These are phyloP conservation scores for Phytophthora hybrid DNA, from an alignment of 352 stramenopile genomes.

Conservation along the genomic window DNA sequence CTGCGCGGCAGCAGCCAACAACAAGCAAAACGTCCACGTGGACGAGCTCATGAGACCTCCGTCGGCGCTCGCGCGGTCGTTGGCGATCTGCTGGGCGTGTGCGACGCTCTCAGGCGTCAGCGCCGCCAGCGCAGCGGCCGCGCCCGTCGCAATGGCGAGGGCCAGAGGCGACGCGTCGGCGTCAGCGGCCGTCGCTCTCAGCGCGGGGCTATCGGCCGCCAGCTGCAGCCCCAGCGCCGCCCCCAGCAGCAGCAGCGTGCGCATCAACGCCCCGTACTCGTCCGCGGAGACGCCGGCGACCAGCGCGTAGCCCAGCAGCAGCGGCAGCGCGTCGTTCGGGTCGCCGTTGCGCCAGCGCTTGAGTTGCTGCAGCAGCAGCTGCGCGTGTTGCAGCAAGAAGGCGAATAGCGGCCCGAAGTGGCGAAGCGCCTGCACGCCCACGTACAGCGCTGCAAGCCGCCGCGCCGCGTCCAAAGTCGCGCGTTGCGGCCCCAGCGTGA, in stretches of 20 bases:
- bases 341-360: conserved; percentile 27
- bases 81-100: conserved; percentile 42
- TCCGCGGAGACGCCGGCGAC: conserved; percentile 69
- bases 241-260: conserved; percentile 59
- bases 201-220: conserved; percentile 13
- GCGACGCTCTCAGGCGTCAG: conserved; percentile 37
- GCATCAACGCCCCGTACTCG: conserved; percentile 72
- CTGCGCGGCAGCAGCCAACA: conserved; percentile 22
- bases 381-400: conserved; percentile 69
- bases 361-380: conserved; percentile 56
- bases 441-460: conserved; percentile 54
- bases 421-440: conserved; percentile 61
- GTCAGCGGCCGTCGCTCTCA: conserved; percentile 31
- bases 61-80: conserved; percentile 35
- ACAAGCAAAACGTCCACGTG: conserved; percentile 35
- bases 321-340: conserved; percentile 38
- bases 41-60: conserved; percentile 29
- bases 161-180: conserved; percentile 46
- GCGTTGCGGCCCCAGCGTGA: conserved; percentile 14
- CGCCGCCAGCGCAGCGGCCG: conserved; percentile 47
- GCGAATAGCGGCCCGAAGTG: conserved; percentile 80
- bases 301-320: conserved; percentile 60
- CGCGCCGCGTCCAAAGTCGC: conserved; percentile 46
- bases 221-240: conserved; percentile 51
- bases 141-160: conserved; percentile 36